These are phyloP conservation scores for Terana coerulea DNA, from an alignment of 768 basidiomycete genomes.

Conservation along the genomic window DNA sequence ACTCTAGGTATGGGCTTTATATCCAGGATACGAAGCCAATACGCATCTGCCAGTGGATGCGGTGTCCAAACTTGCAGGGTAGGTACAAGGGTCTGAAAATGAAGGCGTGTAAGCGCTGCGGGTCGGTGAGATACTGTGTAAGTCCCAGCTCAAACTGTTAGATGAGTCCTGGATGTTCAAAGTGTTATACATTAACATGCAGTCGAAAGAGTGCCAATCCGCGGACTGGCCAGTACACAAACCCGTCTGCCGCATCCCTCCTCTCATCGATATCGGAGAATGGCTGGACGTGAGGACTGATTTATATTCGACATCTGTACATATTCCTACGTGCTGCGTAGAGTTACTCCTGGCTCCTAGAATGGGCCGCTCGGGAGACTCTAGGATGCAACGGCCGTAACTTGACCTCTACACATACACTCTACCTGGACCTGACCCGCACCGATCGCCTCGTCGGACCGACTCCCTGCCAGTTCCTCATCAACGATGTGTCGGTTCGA, in stretches of 20 bases:
- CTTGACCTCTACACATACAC: not conserved
- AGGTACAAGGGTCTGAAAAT: not conserved
- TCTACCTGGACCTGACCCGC: not conserved
- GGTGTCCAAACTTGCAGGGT: not conserved
- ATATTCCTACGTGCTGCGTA: not conserved
- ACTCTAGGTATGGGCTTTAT: too few relatives aligned
- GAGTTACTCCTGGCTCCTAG: not conserved
- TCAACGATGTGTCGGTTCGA: not conserved
- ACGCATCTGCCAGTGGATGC: not conserved
- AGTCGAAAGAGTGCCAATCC: not conserved
- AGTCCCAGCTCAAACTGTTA: too few relatives aligned
- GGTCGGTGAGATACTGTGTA: not conserved
- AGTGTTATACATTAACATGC: not conserved
- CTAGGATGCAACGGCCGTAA: not conserved
- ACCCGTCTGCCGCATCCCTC: not conserved
- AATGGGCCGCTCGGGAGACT: not conserved
- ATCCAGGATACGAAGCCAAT: not conserved
- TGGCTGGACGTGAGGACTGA: not conserved
- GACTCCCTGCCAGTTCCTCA: not conserved
- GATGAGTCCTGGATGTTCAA: too few relatives aligned
- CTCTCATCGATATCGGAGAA: not conserved
- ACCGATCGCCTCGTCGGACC: conserved; percentile 1
- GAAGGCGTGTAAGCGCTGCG: not conserved
- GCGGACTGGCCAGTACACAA: not conserved
- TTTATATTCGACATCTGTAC: not conserved